Conservation (phyloP, 345 rosid genomes). For the Jatropha curcas region DNA sequence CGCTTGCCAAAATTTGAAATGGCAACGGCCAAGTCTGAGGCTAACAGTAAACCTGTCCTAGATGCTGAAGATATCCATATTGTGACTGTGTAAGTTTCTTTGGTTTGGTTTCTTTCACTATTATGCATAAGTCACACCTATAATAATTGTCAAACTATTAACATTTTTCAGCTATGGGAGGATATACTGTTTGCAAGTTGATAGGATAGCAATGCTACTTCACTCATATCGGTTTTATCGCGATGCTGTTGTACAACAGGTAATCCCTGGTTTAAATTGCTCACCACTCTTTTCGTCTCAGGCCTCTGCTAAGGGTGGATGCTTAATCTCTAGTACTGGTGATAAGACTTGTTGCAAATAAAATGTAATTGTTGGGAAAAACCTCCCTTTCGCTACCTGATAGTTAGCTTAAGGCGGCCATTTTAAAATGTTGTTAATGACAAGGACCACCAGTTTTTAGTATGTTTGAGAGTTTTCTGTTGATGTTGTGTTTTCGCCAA, state of each 20-base stretch:
- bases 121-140: conserved; percentile 4
- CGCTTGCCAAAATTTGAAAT: conserved; percentile 95
- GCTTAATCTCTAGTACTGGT: background rate
- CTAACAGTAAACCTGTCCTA: conserved; percentile 86
- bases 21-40: conserved; percentile 86
- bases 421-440: too few relatives aligned
- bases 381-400: background rate
- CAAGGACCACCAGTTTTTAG: background rate
- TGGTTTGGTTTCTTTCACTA: conserved; percentile 15
- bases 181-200: conserved; percentile 97
- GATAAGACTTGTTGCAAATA: background rate
- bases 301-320: background rate
- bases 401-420: background rate
- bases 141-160: conserved; percentile 18
- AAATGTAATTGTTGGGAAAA: background rate
- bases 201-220: conserved; percentile 93
- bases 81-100: conserved; percentile 69
- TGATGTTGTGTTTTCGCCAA: background rate
- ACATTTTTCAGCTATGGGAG: conserved; percentile 83
- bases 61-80: conserved; percentile 83
- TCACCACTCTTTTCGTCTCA: background rate
- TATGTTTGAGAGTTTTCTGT: background rate
- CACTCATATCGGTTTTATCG: conserved; percentile 90
- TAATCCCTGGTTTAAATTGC: conserved; percentile 22
- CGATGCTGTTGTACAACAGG: conserved; percentile 97